Evolutionary conservation across 2,329 filamentous ascomycete genomes (phyloP), one percentile per base, ranked within the genome.

Genomic region (Hortaea sp.): DNA sequence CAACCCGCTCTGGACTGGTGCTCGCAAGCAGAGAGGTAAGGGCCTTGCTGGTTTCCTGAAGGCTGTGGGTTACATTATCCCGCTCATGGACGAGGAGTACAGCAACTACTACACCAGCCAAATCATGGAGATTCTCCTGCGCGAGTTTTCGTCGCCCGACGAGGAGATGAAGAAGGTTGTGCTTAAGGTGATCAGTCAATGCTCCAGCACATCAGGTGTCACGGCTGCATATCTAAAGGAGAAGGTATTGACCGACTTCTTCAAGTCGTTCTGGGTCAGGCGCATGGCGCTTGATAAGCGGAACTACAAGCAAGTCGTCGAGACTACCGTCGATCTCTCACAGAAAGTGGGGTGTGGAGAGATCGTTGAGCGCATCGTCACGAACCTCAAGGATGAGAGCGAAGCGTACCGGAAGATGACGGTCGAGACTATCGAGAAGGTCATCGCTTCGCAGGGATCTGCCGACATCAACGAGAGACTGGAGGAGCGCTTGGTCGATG

Each of bases 121-220:
- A 66, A 95, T 98, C 60, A 97, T 98, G 90, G 92, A 97, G 66
- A 97, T 97, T 59, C 72, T 98, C 10, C 79, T 97, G 29, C 82
- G 92, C 59, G 92, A 98, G 63, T 98, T 98, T 61, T 85, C 88
- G 5, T 95, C 90, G 0, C 92, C 92, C 0, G 92, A 98, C 55
- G 92, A 98, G 67, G 92, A 98, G 68, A 98, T 98, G 92, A 98
- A 97, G 71, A 98, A 98, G 72, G 92, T 98, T 1, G 92, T 98
- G 6, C 72, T 98, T 48, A 97, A 97, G 69, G 92, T 98, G 29
- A 82, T 98, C 11, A 95, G 89, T 12, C 92, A 98, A 63, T 97
- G 92, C 62, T 87, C 92, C 6, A 84, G 84, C 56, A 97, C 90
- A 2, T 85, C 94, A 61, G 92, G 92, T 69, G 92, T 98, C 29